Conservation (phyloP, 495 filamentous ascomycete species). For the Xylaria flabelliformis region DNA sequence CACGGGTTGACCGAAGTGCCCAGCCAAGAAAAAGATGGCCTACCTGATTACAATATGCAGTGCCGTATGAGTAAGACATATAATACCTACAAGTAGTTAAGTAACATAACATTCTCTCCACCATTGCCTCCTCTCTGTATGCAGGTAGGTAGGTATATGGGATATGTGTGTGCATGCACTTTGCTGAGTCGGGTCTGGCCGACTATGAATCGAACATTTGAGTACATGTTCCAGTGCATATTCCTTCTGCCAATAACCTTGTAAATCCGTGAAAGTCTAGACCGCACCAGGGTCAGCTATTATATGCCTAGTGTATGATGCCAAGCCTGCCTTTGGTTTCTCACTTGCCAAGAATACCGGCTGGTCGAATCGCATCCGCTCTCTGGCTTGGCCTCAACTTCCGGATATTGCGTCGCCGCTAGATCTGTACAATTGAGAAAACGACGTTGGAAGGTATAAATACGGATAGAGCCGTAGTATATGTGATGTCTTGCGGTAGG, state of each 20-base stretch:
- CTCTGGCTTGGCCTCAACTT: background rate
- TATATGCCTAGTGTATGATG: conserved; percentile 1
- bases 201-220: conserved; percentile 3
- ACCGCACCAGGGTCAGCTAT: conserved; percentile 8
- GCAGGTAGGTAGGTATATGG: no score
- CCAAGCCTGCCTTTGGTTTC: conserved; percentile 3
- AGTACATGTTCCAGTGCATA: background rate
- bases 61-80: no score
- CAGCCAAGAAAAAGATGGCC: no score
- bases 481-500: background rate
- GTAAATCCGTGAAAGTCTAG: conserved; percentile 12
- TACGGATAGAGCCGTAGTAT: background rate
- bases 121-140: no score
- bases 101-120: no score
- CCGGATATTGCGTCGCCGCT: background rate
- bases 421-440: background rate
- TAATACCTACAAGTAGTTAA: no score
- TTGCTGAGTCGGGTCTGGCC: background rate
- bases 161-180: background rate
- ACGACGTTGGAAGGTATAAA: background rate
- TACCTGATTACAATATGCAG: no score
- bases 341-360: conserved; percentile 17
- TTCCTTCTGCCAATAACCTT: conserved; percentile 3
- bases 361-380: background rate
- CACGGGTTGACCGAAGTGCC: no score